These are phyloP conservation scores for Leccinellum luteum DNA, from an alignment of 768 basidiomycete genomes.

Conservation along the genomic window DNA sequence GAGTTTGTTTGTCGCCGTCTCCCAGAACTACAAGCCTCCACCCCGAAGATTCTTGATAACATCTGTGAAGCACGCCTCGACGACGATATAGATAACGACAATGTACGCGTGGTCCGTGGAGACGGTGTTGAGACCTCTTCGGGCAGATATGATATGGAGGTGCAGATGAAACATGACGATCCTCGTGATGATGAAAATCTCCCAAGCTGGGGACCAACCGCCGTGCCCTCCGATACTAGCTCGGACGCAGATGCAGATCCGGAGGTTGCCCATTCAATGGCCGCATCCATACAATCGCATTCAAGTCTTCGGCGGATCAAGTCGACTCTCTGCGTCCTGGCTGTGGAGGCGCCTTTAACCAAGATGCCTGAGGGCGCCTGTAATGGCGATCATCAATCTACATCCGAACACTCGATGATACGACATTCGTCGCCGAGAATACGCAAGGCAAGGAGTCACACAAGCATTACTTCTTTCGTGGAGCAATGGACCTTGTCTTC, in stretches of 20 bases:
- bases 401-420: slow-evolving; percentile 27
- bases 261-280: slow-evolving; percentile 7
- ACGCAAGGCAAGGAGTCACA: slow-evolving; percentile 47
- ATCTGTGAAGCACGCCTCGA: slow-evolving; percentile 61
- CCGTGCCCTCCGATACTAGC: slow-evolving; percentile 1
- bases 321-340: slow-evolving; percentile 30
- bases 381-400: slow-evolving; percentile 4
- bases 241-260: slow-evolving; percentile 1
- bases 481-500: slow-evolving; percentile 60
- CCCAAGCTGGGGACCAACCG: slow-evolving; percentile 50
- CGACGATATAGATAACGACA: slow-evolving; percentile 66
- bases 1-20: slow-evolving; percentile 63
- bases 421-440: slow-evolving; percentile 48
- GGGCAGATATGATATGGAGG: slow-evolving; percentile 41
- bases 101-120: slow-evolving; percentile 65
- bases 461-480: slow-evolving; percentile 57
- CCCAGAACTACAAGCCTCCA: slow-evolving; percentile 49
- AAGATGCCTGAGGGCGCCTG: slow-evolving; percentile 9
- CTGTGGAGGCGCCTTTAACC: slow-evolving; percentile 15
- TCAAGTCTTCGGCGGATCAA: slow-evolving; percentile 28
- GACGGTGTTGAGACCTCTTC: slow-evolving; percentile 61
- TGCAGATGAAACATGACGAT: slow-evolving; percentile 29
- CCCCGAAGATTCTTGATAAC: slow-evolving; percentile 51
- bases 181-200: slow-evolving; percentile 37
- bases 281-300: slow-evolving; percentile 12